Base-by-base conservation (phyloP, 1,284 basidiomycete genomes). In the Exsudoporus floridanus region DNA sequence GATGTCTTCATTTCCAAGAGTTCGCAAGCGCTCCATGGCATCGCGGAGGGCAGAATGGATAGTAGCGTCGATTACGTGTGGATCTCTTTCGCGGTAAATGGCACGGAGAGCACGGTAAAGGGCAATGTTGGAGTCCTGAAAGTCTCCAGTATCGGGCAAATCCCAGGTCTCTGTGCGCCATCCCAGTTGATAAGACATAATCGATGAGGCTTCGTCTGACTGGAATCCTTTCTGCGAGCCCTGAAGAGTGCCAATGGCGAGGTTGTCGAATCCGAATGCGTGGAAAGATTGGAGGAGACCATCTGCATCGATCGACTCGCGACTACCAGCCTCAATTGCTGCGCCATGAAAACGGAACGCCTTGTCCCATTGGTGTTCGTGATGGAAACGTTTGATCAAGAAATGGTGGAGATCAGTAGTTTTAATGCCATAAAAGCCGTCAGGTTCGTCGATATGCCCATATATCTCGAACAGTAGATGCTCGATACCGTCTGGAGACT, bases 121-220 rank as follows among this genome's bases (percentile, higher is more conserved):
- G 1, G 85, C 74, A 14, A 80, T 75, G n/a, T 80, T 83, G 7
- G 81, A 69, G 23, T 76, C 74, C 13, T 74, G 70, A 42, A 71
- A 66, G 3, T 70, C 70, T 10, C 71, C 59, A 14, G 74, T 73
- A 46, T 91, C 80, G 0, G 95, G 93, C 12, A 97, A 74, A 67
- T 98, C 94, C 95, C 96, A 98, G 1, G 85, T 86, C 51, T 89
- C 87, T 1, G 92, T 92, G 35, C 92, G 80, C 94, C 94, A 97
- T 7, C 89, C 94, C 1, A 95, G 74, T 39, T 85, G 81, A 68
- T 92, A 92, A 34, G 79, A 82, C 68, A 91, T 78, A 14, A 74
- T 72, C 10, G 81, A 77, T 3, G 79, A 72, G 12, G 60, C 59
- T 5, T 63, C 56, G n/a, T 70, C 65, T 21, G 65, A 62, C 31